Base-by-base conservation (phyloP, 2,329 filamentous ascomycete species). In the Stromatinia cepivora region DNA sequence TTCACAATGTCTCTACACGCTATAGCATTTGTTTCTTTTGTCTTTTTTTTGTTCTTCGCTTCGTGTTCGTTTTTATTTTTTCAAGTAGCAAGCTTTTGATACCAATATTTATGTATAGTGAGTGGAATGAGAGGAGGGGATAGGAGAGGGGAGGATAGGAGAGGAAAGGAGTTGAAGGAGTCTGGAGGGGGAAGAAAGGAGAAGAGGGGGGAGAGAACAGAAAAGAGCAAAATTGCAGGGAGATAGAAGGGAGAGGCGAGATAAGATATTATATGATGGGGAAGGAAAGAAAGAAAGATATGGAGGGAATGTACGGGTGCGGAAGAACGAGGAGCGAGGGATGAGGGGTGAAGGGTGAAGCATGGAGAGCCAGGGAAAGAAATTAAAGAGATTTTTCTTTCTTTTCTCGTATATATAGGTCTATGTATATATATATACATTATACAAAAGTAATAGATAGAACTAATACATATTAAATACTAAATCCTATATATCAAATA, bases 51-150 rank as follows among this genome's bases (percentile, higher is more conserved):
- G n/a, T 36, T 5, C 4, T n/a, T 57, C 17, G 31, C 17, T 20
- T 42, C 8, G 39, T 25, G 13, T 36, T 17, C 13, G 34, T 25
- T 52, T 28, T 20, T n/a, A n/a, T n/a, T 48, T 36, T 57, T 20
- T 36, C 28, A 34, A 4, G 45, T 39, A 67, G 31, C 28, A 50
- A 31, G 52, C 42, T 39, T 67, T 67, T 61, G 64, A 67, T 67
- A 59, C 52, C 64, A 67, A n/a, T n/a, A 36, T 59, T 66, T 66
- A 15, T 54, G 36, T 61, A 28, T 59, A 50, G 39, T 42, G 28
- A 57, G 39, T 17, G 20, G 6, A 11, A 57, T 25, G n/a, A n/a
- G n/a, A n/a, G 28, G 28, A 42, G 22, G 4, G 20, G 15, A 25
- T 10, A n/a, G 11, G 63, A 46, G 36, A 34, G 9, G 22, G 7